These are phyloP conservation scores for Eucalyptus curtisii DNA, from an alignment of 345 rosid genomes.

Conservation along the genomic window DNA sequence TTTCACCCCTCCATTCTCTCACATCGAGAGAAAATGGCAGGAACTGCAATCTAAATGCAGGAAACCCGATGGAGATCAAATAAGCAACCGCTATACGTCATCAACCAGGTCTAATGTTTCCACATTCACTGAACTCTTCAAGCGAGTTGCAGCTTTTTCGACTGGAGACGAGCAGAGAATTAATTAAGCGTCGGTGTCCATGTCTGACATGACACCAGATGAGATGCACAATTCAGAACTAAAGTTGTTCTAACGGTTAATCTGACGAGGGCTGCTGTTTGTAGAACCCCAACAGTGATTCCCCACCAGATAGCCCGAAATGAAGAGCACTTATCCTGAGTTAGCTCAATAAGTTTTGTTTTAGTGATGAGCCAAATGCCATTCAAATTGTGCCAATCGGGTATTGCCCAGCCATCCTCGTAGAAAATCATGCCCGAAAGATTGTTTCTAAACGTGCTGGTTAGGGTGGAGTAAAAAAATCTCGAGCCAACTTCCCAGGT, in stretches of 20 bases:
- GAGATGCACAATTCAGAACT: background rate
- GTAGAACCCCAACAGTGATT: conserved; percentile 59
- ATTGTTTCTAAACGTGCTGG: background rate
- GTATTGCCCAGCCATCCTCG: background rate
- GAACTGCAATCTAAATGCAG: background rate
- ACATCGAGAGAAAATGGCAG: background rate
- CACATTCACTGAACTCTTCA: conserved; percentile 26
- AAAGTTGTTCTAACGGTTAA: conserved; percentile 59
- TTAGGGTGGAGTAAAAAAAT: no score
- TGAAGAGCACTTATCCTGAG: background rate
- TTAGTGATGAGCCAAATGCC: background rate
- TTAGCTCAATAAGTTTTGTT: background rate
- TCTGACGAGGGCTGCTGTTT: conserved; percentile 40
- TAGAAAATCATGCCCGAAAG: background rate
- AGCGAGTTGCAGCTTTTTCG: conserved; percentile 38
- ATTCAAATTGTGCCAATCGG: background rate
- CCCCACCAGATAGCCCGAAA: conserved; percentile 96
- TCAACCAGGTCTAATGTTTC: conserved; percentile 4
- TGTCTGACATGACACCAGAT: background rate
- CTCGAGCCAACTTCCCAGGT: no score
- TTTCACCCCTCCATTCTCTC: background rate
- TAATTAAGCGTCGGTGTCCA: background rate
- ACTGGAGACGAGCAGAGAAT: conserved; percentile 21
- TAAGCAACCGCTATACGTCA: background rate
- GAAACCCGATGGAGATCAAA: background rate